Evolutionary conservation across 78 protist genomes (phyloP).

Genomic region (Guillardia theta): DNA sequence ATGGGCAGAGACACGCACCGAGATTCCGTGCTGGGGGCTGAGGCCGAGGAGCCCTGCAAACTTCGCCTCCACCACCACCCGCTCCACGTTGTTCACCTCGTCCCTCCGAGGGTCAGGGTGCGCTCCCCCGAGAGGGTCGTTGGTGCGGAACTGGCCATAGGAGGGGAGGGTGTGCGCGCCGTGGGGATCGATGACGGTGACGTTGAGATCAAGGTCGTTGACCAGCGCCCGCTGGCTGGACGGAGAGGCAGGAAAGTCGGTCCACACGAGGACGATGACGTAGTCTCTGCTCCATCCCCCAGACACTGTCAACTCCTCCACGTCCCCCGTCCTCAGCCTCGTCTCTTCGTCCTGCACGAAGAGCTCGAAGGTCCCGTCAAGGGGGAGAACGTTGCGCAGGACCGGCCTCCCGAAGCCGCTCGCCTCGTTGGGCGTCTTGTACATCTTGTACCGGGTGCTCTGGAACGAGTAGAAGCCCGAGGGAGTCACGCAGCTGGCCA

Average conservation of each 20-base stretch:
- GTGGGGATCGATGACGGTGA: too few species aligned
- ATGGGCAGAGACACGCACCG: too few species aligned
- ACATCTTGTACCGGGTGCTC: not conserved
- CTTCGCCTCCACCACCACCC: too few species aligned
- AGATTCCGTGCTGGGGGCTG: too few species aligned
- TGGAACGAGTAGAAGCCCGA: not conserved
- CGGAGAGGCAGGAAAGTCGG: constrained; percentile 65
- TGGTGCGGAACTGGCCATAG: too few species aligned
- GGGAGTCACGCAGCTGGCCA: not conserved
- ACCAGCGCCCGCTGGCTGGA: constrained; percentile 55
- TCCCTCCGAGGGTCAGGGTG: too few species aligned
- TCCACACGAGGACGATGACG: constrained; percentile 76
- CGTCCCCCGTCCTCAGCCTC: not conserved
- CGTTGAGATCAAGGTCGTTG: constrained; percentile 77
- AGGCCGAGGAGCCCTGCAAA: too few species aligned
- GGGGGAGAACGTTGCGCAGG: not conserved
- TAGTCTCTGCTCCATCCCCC: too few species aligned
- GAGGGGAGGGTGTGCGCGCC: too few species aligned
- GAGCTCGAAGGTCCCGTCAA: not conserved
- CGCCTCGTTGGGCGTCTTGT: not conserved
- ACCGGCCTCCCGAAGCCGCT: not conserved
- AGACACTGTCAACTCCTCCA: not conserved
- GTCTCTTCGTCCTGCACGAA: not conserved
- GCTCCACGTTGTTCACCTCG: too few species aligned
- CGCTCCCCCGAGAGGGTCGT: too few species aligned